Conservation (phyloP, 2,329 filamentous ascomycete genomes). For the Elsinoe ampelina region DNA sequence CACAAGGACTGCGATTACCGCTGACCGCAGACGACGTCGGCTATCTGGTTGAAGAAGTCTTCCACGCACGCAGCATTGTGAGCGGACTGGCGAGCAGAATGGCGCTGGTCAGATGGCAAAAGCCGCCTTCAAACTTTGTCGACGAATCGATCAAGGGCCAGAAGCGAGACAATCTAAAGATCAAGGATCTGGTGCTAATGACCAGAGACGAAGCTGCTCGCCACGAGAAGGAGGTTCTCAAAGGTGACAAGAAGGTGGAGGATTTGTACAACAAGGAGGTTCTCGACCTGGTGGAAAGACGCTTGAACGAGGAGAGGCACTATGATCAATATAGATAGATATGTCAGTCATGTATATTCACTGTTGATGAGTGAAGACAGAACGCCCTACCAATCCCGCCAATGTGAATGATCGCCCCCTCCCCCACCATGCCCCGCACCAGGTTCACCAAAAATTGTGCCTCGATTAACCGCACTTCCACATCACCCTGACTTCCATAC, state of each 20-base stretch:
- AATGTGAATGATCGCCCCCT: neutral
- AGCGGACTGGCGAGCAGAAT: conserved; percentile 74
- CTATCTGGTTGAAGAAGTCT: conserved; percentile 85
- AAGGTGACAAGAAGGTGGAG: conserved; percentile 55
- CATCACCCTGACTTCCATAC: neutral
- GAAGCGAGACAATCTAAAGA: conserved; percentile 59
- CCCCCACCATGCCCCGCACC: conserved; percentile 3
- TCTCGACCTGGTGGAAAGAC: conserved; percentile 56
- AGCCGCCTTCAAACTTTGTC: conserved; percentile 52
- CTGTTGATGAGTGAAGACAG: neutral
- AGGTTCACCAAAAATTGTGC: neutral
- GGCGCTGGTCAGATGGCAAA: conserved; percentile 70
- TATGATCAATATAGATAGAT: conserved; percentile 2
- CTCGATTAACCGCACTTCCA: neutral
- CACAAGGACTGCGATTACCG: conserved; percentile 67
- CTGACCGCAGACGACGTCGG: conserved; percentile 72
- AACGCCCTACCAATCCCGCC: neutral
- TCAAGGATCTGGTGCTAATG: conserved; percentile 76
- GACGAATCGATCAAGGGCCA: conserved; percentile 63
- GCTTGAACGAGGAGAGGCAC: conserved; percentile 55
- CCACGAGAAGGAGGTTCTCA: conserved; percentile 74
- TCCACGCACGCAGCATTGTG: conserved; percentile 68
- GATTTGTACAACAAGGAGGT: conserved; percentile 65
- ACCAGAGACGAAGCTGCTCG: conserved; percentile 78
- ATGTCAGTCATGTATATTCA: neutral